These are phyloP conservation scores for Coniochaeta sp. DNA, from an alignment of 2,329 filamentous ascomycete species.

Conservation along the genomic window DNA sequence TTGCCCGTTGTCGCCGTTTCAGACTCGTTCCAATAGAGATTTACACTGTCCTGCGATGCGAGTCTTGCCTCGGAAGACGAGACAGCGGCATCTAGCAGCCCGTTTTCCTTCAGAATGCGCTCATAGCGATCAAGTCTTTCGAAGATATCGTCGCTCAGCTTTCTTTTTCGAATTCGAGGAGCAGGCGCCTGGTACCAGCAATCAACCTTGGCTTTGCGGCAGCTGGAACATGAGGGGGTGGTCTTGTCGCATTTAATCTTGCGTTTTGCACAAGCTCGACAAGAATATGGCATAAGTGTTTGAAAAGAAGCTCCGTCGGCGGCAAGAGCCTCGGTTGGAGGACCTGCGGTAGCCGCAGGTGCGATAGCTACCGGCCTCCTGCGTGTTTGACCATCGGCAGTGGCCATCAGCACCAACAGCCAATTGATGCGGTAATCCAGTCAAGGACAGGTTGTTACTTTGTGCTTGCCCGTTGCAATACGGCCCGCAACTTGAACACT, in stretches of 20 bases:
- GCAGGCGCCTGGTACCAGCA: constrained; percentile 31
- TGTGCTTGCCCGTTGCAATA: too few relatives aligned
- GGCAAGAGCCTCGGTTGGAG: background rate
- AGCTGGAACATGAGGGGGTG: constrained; percentile 15
- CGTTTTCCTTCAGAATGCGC: constrained; percentile 24
- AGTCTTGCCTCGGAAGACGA: background rate
- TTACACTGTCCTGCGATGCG: constrained; percentile 3
- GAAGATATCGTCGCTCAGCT: constrained; percentile 19
- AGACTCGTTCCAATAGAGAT: constrained; percentile 3
- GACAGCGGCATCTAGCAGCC: constrained; percentile 15
- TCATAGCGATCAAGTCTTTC: constrained; percentile 31
- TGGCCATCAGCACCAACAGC: background rate
- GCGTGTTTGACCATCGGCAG: background rate
- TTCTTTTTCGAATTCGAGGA: constrained; percentile 29
- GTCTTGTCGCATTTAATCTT: constrained; percentile 22
- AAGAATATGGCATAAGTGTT: constrained; percentile 15
- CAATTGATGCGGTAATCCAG: background rate
- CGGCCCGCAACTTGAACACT: too few relatives aligned
- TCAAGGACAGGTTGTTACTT: background rate
- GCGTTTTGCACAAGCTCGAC: constrained; percentile 17
- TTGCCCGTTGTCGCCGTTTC: constrained; percentile 7
- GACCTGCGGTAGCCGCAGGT: background rate
- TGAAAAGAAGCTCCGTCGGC: background rate
- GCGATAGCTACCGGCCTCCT: constrained; percentile 2
- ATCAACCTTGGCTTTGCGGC: constrained; percentile 18